A percentile compares a stretch with the other conserved stretches of the same genome.
phyloP scores from a whole-genome alignment of 2,329 filamentous ascomycete species.

The Arthrobotrys entomopaga region DNA sequence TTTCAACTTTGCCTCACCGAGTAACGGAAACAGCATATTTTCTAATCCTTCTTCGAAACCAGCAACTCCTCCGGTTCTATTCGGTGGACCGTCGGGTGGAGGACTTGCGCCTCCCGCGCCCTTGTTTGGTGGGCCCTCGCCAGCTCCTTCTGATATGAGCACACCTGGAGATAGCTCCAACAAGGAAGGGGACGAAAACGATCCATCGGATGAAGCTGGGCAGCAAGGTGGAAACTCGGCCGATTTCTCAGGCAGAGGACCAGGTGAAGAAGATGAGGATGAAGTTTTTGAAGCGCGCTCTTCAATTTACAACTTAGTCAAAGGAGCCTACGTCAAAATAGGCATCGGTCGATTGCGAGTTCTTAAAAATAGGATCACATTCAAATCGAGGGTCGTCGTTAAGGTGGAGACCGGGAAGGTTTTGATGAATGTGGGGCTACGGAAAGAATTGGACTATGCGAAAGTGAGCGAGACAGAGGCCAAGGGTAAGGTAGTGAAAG shows the following conservation, averaged over 20 bases:
- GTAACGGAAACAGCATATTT: slow-evolving; percentile 54
- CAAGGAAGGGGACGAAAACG: slow-evolving; percentile 56
- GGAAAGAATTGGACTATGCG: slow-evolving; percentile 56
- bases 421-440: slow-evolving; percentile 57
- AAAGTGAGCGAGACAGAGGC: slow-evolving; percentile 48
- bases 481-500: slow-evolving; percentile 54
- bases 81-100: slow-evolving; percentile 25
- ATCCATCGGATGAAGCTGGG: slow-evolving; percentile 56
- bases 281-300: slow-evolving; percentile 56
- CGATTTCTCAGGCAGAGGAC: slow-evolving; percentile 57
- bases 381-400: slow-evolving; percentile 56
- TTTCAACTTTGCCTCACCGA: slow-evolving; percentile 33
- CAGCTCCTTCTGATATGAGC: slow-evolving; percentile 50
- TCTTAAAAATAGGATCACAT: slow-evolving; percentile 57
- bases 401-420: slow-evolving; percentile 59
- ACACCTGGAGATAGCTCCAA: slow-evolving; percentile 55
- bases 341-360: slow-evolving; percentile 58
- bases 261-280: slow-evolving; percentile 59
- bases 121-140: slow-evolving; percentile 44
- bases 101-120: slow-evolving; percentile 42
- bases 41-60: slow-evolving; percentile 48
- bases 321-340: slow-evolving; percentile 55
- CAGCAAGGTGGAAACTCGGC: slow-evolving; percentile 33
- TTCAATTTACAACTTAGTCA: slow-evolving; percentile 57
- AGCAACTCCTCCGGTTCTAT: slow-evolving; percentile 21